Conservation (phyloP, 1,139 yeast genomes). For the Waltiozyma sp. region DNA sequence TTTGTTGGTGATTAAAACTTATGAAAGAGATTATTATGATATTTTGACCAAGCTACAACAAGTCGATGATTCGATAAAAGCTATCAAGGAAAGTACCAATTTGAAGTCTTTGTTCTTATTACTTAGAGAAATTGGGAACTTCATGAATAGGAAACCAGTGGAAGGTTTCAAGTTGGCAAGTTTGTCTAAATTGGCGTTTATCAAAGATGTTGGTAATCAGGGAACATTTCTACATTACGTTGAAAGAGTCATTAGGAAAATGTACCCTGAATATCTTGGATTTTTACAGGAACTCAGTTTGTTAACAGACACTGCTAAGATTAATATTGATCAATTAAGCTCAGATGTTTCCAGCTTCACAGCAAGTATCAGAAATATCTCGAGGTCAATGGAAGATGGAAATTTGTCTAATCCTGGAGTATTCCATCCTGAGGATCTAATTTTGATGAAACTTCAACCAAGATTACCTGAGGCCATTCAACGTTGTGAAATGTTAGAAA, state of each 20-base stretch:
- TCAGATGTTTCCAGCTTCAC: slow-evolving; percentile 59
- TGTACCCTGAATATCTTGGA: slow-evolving; percentile 66
- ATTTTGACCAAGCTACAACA: slow-evolving; percentile 49
- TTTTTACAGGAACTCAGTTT: slow-evolving; percentile 68
- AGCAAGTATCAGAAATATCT: slow-evolving; percentile 40
- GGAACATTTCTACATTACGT: slow-evolving; percentile 80
- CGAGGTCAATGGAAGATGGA: slow-evolving; percentile 54
- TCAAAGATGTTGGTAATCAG: slow-evolving; percentile 59
- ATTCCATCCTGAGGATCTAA: slow-evolving; percentile 71
- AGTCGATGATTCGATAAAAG: slow-evolving; percentile 56
- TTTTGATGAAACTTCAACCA: slow-evolving; percentile 43
- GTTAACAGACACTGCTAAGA: slow-evolving; percentile 52
- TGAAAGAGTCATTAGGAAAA: slow-evolving; percentile 64
- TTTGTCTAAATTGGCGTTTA: slow-evolving; percentile 69
- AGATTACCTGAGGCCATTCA: slow-evolving; percentile 47
- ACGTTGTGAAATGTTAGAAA: slow-evolving; percentile 45
- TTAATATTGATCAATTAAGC: slow-evolving; percentile 68
- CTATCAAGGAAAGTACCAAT: slow-evolving; percentile 51
- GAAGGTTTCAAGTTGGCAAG: slow-evolving; percentile 78
- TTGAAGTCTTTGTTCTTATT: slow-evolving; percentile 61
- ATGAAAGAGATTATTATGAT: slow-evolving; percentile 65
- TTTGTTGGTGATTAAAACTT: slow-evolving; percentile 52
- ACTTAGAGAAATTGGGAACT: slow-evolving; percentile 80
- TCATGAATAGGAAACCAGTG: slow-evolving; percentile 89
- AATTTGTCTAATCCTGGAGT: slow-evolving; percentile 54